A percentile compares a stretch with the other conserved stretches of the same genome.
phyloP scores from a whole-genome alignment of 2,329 filamentous ascomycete genomes.

The Xylariaceae sp. region DNA sequence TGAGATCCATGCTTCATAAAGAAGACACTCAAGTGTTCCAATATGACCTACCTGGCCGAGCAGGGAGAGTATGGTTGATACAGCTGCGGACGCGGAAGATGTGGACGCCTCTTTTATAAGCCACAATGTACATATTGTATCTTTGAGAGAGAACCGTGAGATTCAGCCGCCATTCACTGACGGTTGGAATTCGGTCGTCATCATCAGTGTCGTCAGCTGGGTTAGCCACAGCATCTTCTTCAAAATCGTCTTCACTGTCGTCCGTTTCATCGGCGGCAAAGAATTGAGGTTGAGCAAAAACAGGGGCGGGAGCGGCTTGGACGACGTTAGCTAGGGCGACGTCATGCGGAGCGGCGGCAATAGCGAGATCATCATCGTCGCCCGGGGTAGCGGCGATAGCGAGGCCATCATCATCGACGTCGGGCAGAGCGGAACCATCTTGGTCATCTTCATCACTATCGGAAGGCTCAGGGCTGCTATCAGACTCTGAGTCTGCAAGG shows the following conservation, averaged over 20 bases:
- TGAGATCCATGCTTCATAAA: background rate
- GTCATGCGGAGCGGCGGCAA: too few relatives aligned
- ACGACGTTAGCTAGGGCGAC: too few relatives aligned
- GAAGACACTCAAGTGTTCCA: background rate
- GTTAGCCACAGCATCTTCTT: conserved; percentile 10
- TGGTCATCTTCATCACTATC: conserved; percentile 4
- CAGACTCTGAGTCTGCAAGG: background rate
- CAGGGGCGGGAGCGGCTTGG: too few relatives aligned
- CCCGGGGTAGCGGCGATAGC: too few relatives aligned
- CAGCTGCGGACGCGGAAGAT: conserved; percentile 50
- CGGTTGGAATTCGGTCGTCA: conserved; percentile 11
- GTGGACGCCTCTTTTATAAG: conserved; percentile 54
- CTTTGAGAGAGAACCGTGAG: conserved; percentile 55
- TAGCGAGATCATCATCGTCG: too few relatives aligned
- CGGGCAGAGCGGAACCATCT: conserved; percentile 10
- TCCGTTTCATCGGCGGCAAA: too few relatives aligned
- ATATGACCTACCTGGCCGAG: conserved; percentile 32
- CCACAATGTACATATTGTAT: conserved; percentile 61
- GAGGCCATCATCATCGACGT: too few relatives aligned
- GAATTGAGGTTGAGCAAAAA: too few relatives aligned
- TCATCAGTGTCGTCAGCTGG: background rate
- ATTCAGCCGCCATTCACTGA: conserved; percentile 47
- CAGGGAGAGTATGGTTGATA: conserved; percentile 45
- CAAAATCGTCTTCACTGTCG: conserved; percentile 2
- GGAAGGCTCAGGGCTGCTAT: background rate